Evolutionary conservation across 176 grass and related monocot species (phyloP).

Genomic region (Zoysia pacifica): DNA sequence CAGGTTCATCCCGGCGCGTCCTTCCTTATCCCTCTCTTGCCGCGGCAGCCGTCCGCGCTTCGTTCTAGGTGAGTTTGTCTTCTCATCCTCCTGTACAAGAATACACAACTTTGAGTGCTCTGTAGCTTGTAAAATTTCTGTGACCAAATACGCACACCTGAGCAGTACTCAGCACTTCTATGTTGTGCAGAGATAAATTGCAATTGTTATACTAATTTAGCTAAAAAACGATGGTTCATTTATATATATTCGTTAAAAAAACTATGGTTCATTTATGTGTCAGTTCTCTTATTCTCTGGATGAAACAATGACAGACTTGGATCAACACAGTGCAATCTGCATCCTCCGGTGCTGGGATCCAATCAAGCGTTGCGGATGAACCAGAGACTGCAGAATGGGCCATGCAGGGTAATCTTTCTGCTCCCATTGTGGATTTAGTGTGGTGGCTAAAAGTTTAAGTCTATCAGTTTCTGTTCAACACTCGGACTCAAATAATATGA

Average conservation of each 20-base stretch:
- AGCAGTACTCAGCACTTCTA: not conserved
- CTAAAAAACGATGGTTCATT: not conserved
- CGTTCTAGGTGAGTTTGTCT: constrained; percentile 20
- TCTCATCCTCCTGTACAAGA: not conserved
- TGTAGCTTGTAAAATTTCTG: not conserved
- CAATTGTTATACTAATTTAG: not conserved
- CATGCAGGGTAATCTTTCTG: constrained; percentile 70
- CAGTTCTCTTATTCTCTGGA: constrained; percentile 47
- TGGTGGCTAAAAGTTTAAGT: not conserved
- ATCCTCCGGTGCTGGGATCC: constrained; percentile 54
- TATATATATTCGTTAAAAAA: constrained; percentile 7
- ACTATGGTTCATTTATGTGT: not conserved
- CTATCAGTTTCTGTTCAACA: not conserved
- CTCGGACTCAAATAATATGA: not conserved
- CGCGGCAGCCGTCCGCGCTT: not conserved
- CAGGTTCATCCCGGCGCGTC: not conserved
- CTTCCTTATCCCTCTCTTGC: constrained; percentile 8
- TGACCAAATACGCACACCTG: not conserved
- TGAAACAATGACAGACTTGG: constrained; percentile 52
- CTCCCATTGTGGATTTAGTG: not conserved
- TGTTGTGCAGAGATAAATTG: not conserved
- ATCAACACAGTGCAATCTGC: constrained; percentile 60
- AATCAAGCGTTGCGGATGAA: constrained; percentile 59
- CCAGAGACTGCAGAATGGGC: constrained; percentile 76
- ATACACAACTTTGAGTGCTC: not conserved